Evolutionary conservation across 176 grass and related monocot species (phyloP).

Genomic region (Oryza brachyantha): DNA sequence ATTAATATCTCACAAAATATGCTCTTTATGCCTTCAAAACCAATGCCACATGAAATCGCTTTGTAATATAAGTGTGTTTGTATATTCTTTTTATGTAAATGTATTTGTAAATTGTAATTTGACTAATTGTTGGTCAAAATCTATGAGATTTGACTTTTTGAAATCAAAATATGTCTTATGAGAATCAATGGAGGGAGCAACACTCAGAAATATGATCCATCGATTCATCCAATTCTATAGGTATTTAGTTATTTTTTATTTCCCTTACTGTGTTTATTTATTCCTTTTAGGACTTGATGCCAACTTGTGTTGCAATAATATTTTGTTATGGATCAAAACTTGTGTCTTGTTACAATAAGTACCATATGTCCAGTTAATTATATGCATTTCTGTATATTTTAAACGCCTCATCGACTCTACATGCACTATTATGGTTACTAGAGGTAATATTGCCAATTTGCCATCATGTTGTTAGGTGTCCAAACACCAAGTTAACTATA

Average conservation of each 20-base stretch:
- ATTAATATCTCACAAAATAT: neutral
- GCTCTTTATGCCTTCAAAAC: neutral
- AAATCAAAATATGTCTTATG: neutral
- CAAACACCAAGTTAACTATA: neutral
- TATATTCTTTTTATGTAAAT: neutral
- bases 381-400: neutral
- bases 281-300: neutral
- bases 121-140: neutral
- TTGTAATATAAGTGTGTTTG: neutral
- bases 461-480: neutral
- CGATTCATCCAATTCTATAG: neutral
- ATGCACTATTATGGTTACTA: neutral
- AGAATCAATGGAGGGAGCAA: neutral
- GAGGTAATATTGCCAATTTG: neutral
- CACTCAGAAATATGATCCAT: neutral
- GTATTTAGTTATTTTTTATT: neutral
- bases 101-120: neutral
- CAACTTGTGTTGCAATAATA: neutral
- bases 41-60: neutral
- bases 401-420: neutral
- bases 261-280: neutral
- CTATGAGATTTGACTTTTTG: neutral
- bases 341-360: neutral
- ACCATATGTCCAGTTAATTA: neutral
- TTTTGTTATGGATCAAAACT: neutral